phyloP scores from a whole-genome alignment of 106 monocot genomes.

The Dendrobium catenatum region DNA sequence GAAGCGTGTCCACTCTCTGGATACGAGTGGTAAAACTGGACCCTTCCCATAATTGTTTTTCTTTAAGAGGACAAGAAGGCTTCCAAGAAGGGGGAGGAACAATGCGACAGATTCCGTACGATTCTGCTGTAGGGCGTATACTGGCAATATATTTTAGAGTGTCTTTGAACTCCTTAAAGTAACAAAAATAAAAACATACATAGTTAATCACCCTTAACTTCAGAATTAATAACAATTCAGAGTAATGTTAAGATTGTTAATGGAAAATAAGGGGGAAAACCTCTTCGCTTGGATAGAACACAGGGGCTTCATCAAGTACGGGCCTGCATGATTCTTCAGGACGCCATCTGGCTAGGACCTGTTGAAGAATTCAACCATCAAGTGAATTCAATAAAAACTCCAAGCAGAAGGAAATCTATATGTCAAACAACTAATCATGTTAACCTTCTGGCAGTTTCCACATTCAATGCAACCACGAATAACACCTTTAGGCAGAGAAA shows the following conservation, averaged over 20 bases:
- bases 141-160: slow-evolving; percentile 71
- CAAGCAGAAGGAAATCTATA: not conserved
- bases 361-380: slow-evolving; percentile 14
- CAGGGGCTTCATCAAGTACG: slow-evolving; percentile 64
- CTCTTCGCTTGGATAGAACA: slow-evolving; percentile 84
- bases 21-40: slow-evolving; percentile 66
- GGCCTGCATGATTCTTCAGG: slow-evolving; percentile 59
- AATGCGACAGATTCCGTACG: slow-evolving; percentile 87
- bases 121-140: slow-evolving; percentile 62
- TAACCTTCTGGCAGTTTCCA: slow-evolving; percentile 68
- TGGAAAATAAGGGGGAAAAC: slow-evolving; percentile 18
- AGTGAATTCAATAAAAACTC: slow-evolving; percentile 4
- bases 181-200: not conserved
- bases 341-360: slow-evolving; percentile 61
- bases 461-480: slow-evolving; percentile 70
- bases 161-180: slow-evolving; percentile 78
- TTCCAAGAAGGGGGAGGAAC: slow-evolving; percentile 88
- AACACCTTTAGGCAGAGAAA: slow-evolving; percentile 59
- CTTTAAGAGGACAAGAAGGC: slow-evolving; percentile 82
- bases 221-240: not conserved
- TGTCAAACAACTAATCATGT: not conserved
- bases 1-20: slow-evolving; percentile 79
- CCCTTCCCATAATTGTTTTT: slow-evolving; percentile 53
- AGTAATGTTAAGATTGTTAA: not conserved
- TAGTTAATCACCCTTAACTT: not conserved